These are phyloP conservation scores for Anthostomella pinea DNA, from an alignment of 2,329 filamentous ascomycete genomes.

Conservation along the genomic window DNA sequence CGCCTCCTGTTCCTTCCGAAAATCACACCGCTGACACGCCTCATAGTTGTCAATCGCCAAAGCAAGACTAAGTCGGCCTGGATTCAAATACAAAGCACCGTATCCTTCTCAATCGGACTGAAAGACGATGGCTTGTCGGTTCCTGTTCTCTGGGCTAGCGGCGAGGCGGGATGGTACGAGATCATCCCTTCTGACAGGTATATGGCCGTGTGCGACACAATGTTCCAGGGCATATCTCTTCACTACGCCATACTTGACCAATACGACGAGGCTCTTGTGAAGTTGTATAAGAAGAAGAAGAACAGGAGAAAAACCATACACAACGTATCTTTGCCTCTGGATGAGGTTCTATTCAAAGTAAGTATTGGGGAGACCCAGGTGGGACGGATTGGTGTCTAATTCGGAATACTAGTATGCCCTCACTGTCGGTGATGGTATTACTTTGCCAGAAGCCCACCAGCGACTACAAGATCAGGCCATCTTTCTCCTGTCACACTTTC, in stretches of 20 bases:
- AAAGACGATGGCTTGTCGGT: conserved; percentile 47
- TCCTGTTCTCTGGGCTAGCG: conserved; percentile 64
- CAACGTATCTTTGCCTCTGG: conserved; percentile 28
- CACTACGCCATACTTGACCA: conserved; percentile 62
- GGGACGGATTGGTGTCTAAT: too few species aligned
- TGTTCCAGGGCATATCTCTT: conserved; percentile 61
- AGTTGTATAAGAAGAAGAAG: conserved; percentile 27
- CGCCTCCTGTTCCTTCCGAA: neutral
- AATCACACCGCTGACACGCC: conserved; percentile 1
- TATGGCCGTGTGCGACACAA: conserved; percentile 52
- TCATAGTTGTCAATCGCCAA: conserved; percentile 33
- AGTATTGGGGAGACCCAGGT: too few species aligned
- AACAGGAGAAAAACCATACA: conserved; percentile 30
- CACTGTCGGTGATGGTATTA: conserved; percentile 50
- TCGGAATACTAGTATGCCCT: conserved; percentile 44
- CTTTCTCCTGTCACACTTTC: conserved; percentile 53
- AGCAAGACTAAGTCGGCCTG: conserved; percentile 29
- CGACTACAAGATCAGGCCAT: conserved; percentile 47
- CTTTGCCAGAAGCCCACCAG: conserved; percentile 46
- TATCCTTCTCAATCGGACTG: conserved; percentile 52
- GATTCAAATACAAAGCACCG: conserved; percentile 54
- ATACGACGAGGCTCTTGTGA: conserved; percentile 43
- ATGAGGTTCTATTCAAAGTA: conserved; percentile 37
- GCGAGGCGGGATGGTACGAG: conserved; percentile 66
- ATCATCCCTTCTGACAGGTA: conserved; percentile 60